These are phyloP conservation scores for Podila epicladia DNA, from an alignment of 192 early-diverging fungal genomes.

Conservation along the genomic window DNA sequence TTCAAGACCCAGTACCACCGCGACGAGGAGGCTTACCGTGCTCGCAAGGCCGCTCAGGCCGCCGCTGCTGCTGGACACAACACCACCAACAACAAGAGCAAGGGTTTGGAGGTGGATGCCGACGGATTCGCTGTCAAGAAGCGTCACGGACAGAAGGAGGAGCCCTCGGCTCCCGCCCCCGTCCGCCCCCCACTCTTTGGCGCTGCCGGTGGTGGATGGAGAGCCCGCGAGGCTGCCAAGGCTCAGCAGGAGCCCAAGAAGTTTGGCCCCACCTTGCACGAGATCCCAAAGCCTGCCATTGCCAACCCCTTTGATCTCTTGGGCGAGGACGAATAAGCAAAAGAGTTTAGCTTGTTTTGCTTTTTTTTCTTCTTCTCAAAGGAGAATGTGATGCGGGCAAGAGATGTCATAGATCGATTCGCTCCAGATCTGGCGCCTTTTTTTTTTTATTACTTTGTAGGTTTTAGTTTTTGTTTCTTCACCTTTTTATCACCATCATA, in stretches of 20 bases:
- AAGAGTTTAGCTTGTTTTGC: no score
- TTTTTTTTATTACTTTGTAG: not conserved
- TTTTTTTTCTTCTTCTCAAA: no score
- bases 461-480: not conserved
- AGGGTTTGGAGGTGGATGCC: slow-evolving; percentile 28
- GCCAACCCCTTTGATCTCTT: slow-evolving; percentile 45
- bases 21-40: slow-evolving; percentile 49
- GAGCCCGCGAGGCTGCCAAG: slow-evolving; percentile 48
- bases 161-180: slow-evolving; percentile 30
- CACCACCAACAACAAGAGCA: slow-evolving; percentile 13
- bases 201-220: slow-evolving; percentile 38
- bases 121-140: slow-evolving; percentile 45
- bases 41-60: slow-evolving; percentile 45
- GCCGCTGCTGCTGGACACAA: slow-evolving; percentile 4
- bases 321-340: slow-evolving; percentile 10
- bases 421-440: not conserved
- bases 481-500: not conserved
- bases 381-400: no score
- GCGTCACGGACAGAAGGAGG: slow-evolving; percentile 43
- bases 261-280: slow-evolving; percentile 46
- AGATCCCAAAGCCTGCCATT: slow-evolving; percentile 36
- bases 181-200: slow-evolving; percentile 50
- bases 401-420: not conserved
- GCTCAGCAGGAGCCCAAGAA: slow-evolving; percentile 43
- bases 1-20: slow-evolving; percentile 51